Base-by-base conservation (phyloP, 148 eudicot species). In the Suaeda aralocaspica region DNA sequence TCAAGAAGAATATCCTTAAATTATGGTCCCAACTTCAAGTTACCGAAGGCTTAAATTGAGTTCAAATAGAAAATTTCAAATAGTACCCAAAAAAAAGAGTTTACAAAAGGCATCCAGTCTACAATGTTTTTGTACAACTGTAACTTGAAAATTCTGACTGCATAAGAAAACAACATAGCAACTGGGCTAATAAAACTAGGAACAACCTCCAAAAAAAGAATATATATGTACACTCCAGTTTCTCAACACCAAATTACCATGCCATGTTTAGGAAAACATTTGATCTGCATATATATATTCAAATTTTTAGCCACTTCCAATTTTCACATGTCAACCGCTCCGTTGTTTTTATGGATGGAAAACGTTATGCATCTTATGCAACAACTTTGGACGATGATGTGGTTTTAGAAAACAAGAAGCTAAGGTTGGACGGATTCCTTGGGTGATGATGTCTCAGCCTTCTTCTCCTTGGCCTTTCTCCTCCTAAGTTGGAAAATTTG, bases 401-500 rank as follows among this genome's bases (percentile, higher is more conserved):
- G 86, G 67, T 59, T 82, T 76, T 16, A 84, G 93, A 83, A 84
- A 84, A 62, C 81, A 67, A 39, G 92, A 60, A 24, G 88, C 82
- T 72, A 74, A 83, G 2, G 33, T 49, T 70, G 53, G 18, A 18
- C 53, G 18, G 83, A 64, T 30, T 79, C 69, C 2, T 78, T 82
- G 9, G 79, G n/a, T n/a, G n/a, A 53, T 34, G 64, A 60, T 15
- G 45, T 53, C 25, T 63, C 57, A 8, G 30, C 21, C 59, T 60
- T 59, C 29, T 62, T 72, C 64, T 81, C 81, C 77, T 80, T 81
- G 33, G 75, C 82, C 75, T 84, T 78, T 70, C 83, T 82, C 79
- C 87, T 80, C 82, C 96, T 83, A 22, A 82, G 80, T 63, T 86
- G 88, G 78, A 93, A 93, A 78, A 93, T 91, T 62, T 87, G 88